Evolutionary conservation across 1,284 basidiomycete species (phyloP), one percentile per base, ranked within the genome.

Genomic region (Cryptococcus sp.): DNA sequence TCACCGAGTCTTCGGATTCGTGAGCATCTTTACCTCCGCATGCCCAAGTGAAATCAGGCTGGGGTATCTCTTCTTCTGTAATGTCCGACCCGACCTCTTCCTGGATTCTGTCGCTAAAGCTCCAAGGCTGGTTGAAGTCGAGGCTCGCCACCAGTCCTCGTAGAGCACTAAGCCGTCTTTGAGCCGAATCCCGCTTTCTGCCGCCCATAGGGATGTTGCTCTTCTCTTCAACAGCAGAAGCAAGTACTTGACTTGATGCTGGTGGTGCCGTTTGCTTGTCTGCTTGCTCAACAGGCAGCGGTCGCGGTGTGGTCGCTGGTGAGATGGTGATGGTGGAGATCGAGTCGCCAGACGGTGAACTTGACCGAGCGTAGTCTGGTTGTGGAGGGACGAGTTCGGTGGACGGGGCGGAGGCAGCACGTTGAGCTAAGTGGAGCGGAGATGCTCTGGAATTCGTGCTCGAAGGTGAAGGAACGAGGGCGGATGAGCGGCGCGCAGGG

Each of bases 51-150:
- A 56, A 57, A 17, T 40, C 47, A 17, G 51, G 53, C 17, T 35
- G 20, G 22, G 31, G 20, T 22, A 27, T 45, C n/a, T 63, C 61
- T 16, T 48, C 47, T 40, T 54, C 47, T 22, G 54, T 15, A 17
- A 22, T 25, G 22, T n/a, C 16, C n/a, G 16, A 2, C 2, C 42
- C 42, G 20, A 23, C 22, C 7, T 5, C 6, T 44, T 20, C 25
- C 27, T 46, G n/a, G 50, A 47, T n/a, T 45, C n/a, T 19, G 47
- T 31, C 47, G 22, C 51, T 50, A 47, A 54, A 59, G 17, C 66
- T 67, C 75, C 75, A 77, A 10, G 66, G 73, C 47, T 76, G 70
- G 42, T 67, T 66, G 63, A 77, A 74, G 55, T 77, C 73, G 48
- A 77, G 64, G 47, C 68, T 71, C 22, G 66, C 66, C 16, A 77